A percentile compares a stretch with the other conserved stretches of the same genome.
Conservation (phyloP, 805 yeast species). For the Vanderwaltozyma polyspora region DNA sequence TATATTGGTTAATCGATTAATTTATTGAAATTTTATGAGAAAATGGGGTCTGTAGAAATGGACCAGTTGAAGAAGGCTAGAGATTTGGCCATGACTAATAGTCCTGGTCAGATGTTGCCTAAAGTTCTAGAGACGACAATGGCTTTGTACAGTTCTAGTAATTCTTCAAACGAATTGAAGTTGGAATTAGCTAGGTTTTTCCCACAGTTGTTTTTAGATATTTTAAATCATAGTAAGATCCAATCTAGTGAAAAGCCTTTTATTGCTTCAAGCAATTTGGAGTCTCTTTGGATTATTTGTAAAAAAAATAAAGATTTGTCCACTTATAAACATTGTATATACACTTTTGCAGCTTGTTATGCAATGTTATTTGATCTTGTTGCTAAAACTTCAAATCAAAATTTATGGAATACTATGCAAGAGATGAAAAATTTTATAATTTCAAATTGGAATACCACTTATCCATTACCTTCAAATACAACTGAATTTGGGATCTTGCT, state of each 20-base stretch:
- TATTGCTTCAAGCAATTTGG: slow-evolving; percentile 20
- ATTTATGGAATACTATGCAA: slow-evolving; percentile 44
- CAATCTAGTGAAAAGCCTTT: slow-evolving; percentile 22
- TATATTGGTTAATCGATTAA: no score
- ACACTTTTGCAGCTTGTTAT: slow-evolving; percentile 34
- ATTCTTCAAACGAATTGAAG: slow-evolving; percentile 3
- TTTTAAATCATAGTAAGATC: slow-evolving; percentile 15
- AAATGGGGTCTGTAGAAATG: slow-evolving; percentile 5
- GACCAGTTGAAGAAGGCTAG: slow-evolving; percentile 23
- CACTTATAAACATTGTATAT: slow-evolving; percentile 30
- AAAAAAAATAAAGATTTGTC: slow-evolving; percentile 19
- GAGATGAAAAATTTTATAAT: slow-evolving; percentile 49
- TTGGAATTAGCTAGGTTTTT: slow-evolving; percentile 15
- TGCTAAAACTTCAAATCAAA: slow-evolving; percentile 30
- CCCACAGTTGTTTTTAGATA: slow-evolving; percentile 16
- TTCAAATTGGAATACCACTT: slow-evolving; percentile 43
- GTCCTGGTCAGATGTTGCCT: slow-evolving; percentile 22
- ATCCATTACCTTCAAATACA: background rate
- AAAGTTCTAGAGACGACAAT: slow-evolving; percentile 24
- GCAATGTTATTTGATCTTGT: slow-evolving; percentile 37
- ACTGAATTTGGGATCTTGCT: background rate
- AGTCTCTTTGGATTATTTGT: slow-evolving; percentile 18
- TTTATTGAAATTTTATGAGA: no score
- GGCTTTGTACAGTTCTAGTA: slow-evolving; percentile 6
- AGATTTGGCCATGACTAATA: slow-evolving; percentile 22